Conservation (phyloP, 148 eudicot genomes). For the Selenicereus undatus region DNA sequence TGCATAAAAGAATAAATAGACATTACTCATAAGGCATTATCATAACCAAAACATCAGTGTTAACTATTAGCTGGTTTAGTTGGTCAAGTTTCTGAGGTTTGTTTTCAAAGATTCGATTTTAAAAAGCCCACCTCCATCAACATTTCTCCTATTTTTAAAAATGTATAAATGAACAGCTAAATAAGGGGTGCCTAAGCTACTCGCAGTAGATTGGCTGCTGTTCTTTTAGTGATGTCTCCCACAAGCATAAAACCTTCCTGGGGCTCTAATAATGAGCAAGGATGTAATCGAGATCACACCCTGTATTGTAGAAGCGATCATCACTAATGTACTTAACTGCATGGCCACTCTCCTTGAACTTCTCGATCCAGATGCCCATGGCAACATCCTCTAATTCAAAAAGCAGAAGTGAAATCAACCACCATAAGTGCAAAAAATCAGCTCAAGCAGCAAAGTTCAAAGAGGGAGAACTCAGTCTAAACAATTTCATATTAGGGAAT, state of each 20-base stretch:
- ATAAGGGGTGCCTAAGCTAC: neutral
- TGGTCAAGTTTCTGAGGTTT: neutral
- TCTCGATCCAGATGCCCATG: constrained; percentile 63
- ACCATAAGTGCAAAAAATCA: neutral
- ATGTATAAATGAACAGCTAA: too few relatives aligned
- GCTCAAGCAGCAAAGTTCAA: neutral
- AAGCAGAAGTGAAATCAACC: constrained; percentile 33
- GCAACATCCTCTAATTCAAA: constrained; percentile 68
- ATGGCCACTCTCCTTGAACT: constrained; percentile 34
- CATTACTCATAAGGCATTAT: neutral
- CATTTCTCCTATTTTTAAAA: too few relatives aligned
- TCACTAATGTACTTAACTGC: constrained; percentile 44
- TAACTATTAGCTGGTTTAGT: neutral
- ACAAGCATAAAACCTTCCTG: constrained; percentile 33
- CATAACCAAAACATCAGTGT: too few relatives aligned
- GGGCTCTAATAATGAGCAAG: constrained; percentile 37
- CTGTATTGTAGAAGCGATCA: constrained; percentile 40
- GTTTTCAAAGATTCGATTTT: neutral
- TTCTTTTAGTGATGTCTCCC: constrained; percentile 38
- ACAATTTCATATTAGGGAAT: neutral
- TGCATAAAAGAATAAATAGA: neutral
- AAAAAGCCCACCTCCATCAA: neutral
- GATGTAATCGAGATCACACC: constrained; percentile 35
- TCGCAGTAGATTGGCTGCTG: constrained; percentile 28
- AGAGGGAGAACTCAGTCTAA: neutral